Evolutionary conservation across 805 yeast genomes (phyloP).

Genomic region (Candida suzukii): DNA sequence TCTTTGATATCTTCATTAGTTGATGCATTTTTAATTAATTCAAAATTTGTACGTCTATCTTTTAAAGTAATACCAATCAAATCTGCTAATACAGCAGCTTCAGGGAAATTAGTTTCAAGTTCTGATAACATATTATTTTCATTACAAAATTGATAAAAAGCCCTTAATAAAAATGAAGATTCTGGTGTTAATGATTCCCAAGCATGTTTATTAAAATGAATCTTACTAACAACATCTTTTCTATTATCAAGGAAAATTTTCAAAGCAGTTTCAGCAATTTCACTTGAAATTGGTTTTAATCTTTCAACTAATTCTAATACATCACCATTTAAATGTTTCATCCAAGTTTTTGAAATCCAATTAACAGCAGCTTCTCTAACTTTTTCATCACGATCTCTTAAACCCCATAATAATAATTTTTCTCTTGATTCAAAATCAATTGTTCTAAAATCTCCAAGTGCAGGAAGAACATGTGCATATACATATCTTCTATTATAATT

Average conservation of each 20-base stretch:
- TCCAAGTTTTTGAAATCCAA: conserved; percentile 70
- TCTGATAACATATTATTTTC: conserved; percentile 43
- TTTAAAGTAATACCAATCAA: conserved; percentile 50
- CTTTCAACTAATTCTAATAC: conserved; percentile 64
- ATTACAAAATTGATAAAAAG: conserved; percentile 58
- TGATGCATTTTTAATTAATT: conserved; percentile 16
- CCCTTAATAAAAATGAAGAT: conserved; percentile 62
- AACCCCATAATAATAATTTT: conserved; percentile 71
- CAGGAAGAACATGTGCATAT: conserved; percentile 60
- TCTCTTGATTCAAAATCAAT: conserved; percentile 54
- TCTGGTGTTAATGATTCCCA: conserved; percentile 74
- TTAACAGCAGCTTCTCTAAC: conserved; percentile 68
- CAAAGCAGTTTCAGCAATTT: conserved; percentile 62
- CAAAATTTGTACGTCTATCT: conserved; percentile 29
- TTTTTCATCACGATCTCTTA: conserved; percentile 72
- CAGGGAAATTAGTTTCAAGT: conserved; percentile 71
- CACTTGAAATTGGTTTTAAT: conserved; percentile 61
- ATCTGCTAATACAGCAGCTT: conserved; percentile 62
- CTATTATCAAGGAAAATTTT: conserved; percentile 53
- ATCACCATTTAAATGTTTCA: conserved; percentile 59
- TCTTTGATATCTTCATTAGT: conserved; percentile 30
- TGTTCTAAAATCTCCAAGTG: conserved; percentile 51
- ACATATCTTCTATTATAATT: conserved; percentile 65
- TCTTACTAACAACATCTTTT: conserved; percentile 52
- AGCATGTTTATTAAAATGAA: conserved; percentile 55